Base-by-base conservation (phyloP, 1,284 basidiomycete species). In the Pseudozyma hubeiensis region DNA sequence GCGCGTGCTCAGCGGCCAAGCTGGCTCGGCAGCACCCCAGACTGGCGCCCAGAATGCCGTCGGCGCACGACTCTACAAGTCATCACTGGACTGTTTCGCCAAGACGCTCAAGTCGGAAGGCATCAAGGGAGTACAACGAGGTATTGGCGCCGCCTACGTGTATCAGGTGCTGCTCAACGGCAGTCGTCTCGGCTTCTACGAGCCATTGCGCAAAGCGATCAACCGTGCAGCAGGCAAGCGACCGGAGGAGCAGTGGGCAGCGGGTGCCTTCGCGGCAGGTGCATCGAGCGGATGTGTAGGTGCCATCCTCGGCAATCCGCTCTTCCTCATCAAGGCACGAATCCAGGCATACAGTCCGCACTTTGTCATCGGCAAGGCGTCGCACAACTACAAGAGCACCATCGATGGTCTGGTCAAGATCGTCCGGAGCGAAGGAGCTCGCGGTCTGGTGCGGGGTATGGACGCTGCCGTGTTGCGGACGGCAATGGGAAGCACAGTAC, bases 81-180 rank as follows among this genome's bases (percentile, higher is more conserved):
- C 91, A 81, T 92, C 92, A 2, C 77, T 93, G 44, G 95, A 99
- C 83, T 94, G 93, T 17, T 87, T 97, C 62, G 86, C 86, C 34
- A 97, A 98, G 87, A 97, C 95, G 17, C 95, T 91, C 90, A 88
- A 86, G 82, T 90, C 94, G 81, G 96, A 99, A 85, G 96, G 96
- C 11, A 87, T 98, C 55, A 88, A 90, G 51, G 96, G 96, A 39
- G 85, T 97, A 33, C 96, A 99, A 85, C 88, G 96, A 84, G 96
- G 96, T 69, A 88, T 99, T 48, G 87, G 90, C 68, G 91, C 94
- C 59, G 96, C 95, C 51, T 78, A 79, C 54, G 67, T 80, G 30
- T 83, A 83, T 57, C 81, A 97, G 91, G 91, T 96, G 55, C 88
- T 97, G 54, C 87, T 99, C 67, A 99, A 99, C 81, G 97, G 96